These are phyloP conservation scores for Quercus phellos DNA, from an alignment of 331 rosid species.

Conservation along the genomic window DNA sequence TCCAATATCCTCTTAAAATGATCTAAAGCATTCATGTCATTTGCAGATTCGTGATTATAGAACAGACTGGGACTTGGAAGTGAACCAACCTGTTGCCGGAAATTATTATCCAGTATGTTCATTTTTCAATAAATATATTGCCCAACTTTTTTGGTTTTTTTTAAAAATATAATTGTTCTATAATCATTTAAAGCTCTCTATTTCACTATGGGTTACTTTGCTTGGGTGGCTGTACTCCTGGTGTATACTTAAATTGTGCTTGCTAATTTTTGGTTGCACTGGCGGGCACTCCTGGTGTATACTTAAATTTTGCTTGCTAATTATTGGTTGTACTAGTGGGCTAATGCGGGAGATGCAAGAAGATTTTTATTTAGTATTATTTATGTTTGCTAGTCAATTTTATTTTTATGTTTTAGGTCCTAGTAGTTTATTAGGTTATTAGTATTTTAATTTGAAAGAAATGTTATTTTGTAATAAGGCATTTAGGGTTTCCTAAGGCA, in stretches of 20 bases:
- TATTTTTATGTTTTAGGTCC: no score
- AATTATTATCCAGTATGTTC: conserved; percentile 53
- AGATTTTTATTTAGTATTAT: no score
- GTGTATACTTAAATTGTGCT: conserved; percentile 44
- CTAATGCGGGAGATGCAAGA: no score
- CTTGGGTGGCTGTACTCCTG: conserved; percentile 32
- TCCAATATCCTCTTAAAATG: conserved; percentile 16
- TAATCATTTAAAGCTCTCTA: conserved; percentile 1
- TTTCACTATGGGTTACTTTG: not conserved
- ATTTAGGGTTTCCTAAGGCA: no score
- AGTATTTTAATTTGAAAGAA: no score
- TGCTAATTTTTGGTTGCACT: not conserved
- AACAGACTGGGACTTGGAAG: conserved; percentile 57
- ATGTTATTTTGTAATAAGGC: no score
- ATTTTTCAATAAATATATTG: not conserved
- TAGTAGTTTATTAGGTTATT: no score
- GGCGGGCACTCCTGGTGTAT: conserved; percentile 31
- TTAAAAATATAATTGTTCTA: not conserved
- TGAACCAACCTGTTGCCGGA: conserved; percentile 59
- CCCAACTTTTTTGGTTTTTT: not conserved
- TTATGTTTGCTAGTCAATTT: no score
- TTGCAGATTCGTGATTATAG: conserved; percentile 51
- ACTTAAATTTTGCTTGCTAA: conserved; percentile 46
- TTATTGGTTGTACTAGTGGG: conserved; percentile 30
- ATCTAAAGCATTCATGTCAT: conserved; percentile 14